A percentile compares a stretch with the other conserved stretches of the same genome.
These are phyloP conservation scores for Brettanomyces naardenensis DNA, from an alignment of 805 yeast genomes.

Conservation along the genomic window DNA sequence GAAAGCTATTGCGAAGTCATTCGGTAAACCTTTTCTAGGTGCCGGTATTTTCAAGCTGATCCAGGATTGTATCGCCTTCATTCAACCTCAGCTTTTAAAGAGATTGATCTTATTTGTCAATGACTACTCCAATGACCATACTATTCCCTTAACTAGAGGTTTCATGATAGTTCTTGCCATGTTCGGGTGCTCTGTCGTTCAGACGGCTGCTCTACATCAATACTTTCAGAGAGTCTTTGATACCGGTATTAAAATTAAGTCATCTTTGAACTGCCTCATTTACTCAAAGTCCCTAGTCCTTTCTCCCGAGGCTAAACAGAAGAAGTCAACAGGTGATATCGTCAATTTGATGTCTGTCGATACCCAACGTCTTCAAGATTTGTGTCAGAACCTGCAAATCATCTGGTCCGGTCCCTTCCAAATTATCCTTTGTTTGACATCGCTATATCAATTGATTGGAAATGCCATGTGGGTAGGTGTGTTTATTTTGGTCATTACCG, in stretches of 20 bases:
- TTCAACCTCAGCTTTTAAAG: constrained; percentile 80
- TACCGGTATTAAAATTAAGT: constrained; percentile 67
- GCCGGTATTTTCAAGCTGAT: constrained; percentile 67
- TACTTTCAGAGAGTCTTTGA: constrained; percentile 70
- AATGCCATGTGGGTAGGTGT: constrained; percentile 97
- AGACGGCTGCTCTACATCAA: constrained; percentile 71
- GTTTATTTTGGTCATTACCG: constrained; percentile 61
- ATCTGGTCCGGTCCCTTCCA: constrained; percentile 95
- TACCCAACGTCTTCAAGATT: constrained; percentile 79
- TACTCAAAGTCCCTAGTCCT: constrained; percentile 62
- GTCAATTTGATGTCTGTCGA: constrained; percentile 94
- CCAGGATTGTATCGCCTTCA: constrained; percentile 75
- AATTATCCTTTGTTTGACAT: constrained; percentile 62
- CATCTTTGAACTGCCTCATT: constrained; percentile 58
- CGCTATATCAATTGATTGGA: constrained; percentile 69
- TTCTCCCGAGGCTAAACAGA: constrained; percentile 63
- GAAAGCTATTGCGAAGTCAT: constrained; percentile 54
- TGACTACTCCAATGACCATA: constrained; percentile 35
- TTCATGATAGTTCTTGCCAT: constrained; percentile 66
- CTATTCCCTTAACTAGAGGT: constrained; percentile 64
- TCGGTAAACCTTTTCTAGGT: constrained; percentile 60
- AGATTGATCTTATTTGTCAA: constrained; percentile 54
- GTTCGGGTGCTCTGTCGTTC: constrained; percentile 71
- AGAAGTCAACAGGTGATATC: constrained; percentile 82
- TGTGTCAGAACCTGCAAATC: constrained; percentile 68